phyloP scores from a whole-genome alignment of 495 filamentous ascomycete species.

The Aspergillus homomorphus region DNA sequence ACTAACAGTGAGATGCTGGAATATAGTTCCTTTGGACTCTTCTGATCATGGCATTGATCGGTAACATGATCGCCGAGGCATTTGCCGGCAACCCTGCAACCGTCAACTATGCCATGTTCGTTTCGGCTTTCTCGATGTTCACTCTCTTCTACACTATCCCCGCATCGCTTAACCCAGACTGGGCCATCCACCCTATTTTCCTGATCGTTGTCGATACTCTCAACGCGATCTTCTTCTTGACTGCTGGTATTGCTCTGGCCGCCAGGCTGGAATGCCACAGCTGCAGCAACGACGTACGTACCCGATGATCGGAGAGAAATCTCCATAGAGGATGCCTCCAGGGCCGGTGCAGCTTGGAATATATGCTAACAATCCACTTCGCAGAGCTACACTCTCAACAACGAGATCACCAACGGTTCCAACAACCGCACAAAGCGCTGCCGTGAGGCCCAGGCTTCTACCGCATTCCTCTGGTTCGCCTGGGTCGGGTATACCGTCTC shows the following conservation, averaged over 20 bases:
- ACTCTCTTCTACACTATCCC: conserved; percentile 60
- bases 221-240: conserved; percentile 65
- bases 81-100: conserved; percentile 51
- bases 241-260: conserved; percentile 61
- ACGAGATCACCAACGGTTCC: conserved; percentile 60
- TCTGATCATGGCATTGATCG: conserved; percentile 62
- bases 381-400: conserved; percentile 54
- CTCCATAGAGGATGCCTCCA: no score
- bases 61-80: conserved; percentile 62
- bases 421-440: conserved; percentile 54
- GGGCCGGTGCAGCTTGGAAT: neutral
- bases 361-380: conserved; percentile 3
- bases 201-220: conserved; percentile 55
- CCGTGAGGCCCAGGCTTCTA: conserved; percentile 64
- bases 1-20: conserved; percentile 7
- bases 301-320: neutral
- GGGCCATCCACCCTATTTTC: conserved; percentile 52
- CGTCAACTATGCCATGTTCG: conserved; percentile 66
- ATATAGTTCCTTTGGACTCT: conserved; percentile 64
- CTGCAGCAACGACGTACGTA: conserved; percentile 60
- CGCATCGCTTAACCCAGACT: conserved; percentile 46
- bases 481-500: conserved; percentile 60
- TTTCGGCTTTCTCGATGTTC: conserved; percentile 61
- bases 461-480: conserved; percentile 71
- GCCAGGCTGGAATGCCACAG: conserved; percentile 57